Conservation (phyloP, 257 asterid genomes). For the Salvia rosmarinus region DNA sequence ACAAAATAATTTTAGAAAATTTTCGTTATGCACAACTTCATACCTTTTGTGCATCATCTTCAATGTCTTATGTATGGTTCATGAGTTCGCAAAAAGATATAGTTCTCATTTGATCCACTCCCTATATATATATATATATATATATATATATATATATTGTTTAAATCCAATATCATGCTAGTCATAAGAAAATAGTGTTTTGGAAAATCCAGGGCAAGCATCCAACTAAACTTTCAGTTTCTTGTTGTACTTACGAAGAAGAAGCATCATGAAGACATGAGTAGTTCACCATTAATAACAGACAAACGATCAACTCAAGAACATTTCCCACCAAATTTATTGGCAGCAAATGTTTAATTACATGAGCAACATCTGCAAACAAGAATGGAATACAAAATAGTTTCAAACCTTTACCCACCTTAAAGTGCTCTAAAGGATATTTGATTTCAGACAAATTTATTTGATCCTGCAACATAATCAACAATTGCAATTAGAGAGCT, state of each 20-base stretch:
- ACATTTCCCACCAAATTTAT: constrained; percentile 10
- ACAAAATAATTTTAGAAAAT: too few relatives aligned
- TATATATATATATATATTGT: too few relatives aligned
- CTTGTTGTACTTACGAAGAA: not conserved
- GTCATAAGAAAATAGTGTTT: too few relatives aligned
- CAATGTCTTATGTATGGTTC: too few relatives aligned
- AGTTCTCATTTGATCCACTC: too few relatives aligned
- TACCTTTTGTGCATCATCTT: too few relatives aligned
- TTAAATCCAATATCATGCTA: too few relatives aligned
- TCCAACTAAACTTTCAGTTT: not conserved
- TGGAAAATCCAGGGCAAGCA: not conserved
- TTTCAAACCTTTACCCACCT: constrained; percentile 54
- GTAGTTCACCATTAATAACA: not conserved
- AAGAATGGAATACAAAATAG: constrained; percentile 10
- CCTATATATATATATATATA: too few relatives aligned
- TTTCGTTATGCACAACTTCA: too few relatives aligned
- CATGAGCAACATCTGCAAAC: constrained; percentile 6
- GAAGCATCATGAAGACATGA: not conserved
- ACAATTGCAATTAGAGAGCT: constrained; percentile 39
- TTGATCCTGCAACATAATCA: constrained; percentile 78
- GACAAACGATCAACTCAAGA: constrained; percentile 19
- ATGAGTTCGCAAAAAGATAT: too few relatives aligned
- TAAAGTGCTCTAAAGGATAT: constrained; percentile 83
- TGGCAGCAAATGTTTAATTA: not conserved
- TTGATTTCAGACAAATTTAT: constrained; percentile 76